phyloP scores from a whole-genome alignment of 257 asterid species.

The Linderniella brevidens region DNA sequence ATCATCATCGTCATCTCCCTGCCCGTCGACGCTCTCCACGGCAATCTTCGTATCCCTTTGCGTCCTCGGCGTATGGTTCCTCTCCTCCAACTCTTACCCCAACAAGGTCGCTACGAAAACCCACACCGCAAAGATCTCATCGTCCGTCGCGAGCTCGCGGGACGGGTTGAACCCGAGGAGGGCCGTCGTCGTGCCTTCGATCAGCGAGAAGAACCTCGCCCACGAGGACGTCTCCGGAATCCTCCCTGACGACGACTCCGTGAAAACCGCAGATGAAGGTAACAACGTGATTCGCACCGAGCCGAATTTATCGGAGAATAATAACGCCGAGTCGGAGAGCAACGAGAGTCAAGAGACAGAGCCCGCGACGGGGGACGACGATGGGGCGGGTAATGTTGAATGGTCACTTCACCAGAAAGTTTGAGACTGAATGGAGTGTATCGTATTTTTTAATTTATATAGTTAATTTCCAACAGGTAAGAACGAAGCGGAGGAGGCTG shows the following conservation, averaged over 20 bases:
- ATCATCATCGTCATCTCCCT: too few species aligned
- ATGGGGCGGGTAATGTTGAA: too few species aligned
- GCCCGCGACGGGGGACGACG: too few species aligned
- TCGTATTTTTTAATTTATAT: too few species aligned
- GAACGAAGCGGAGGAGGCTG: slow-evolving; percentile 1
- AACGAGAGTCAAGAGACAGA: too few species aligned
- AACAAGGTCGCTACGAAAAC: slow-evolving; percentile 15
- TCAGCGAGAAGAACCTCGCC: slow-evolving; percentile 11
- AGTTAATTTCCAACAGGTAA: too few species aligned
- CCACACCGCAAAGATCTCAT: slow-evolving; percentile 6
- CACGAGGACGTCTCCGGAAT: slow-evolving; percentile 35
- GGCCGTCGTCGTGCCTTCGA: neutral
- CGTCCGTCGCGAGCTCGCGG: slow-evolving; percentile 9
- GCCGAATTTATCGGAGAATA: too few species aligned
- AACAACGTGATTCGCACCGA: too few species aligned
- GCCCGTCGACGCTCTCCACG: slow-evolving; percentile 38
- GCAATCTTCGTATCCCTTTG: slow-evolving; percentile 38
- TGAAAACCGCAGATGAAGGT: slow-evolving; percentile 8
- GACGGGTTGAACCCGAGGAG: neutral
- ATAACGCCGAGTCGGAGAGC: neutral
- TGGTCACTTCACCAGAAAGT: too few species aligned
- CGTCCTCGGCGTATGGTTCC: slow-evolving; percentile 42
- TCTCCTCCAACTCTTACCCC: slow-evolving; percentile 36
- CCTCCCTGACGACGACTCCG: slow-evolving; percentile 30
- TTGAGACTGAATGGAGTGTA: too few species aligned